Evolutionary conservation across 2,329 filamentous ascomycete genomes (phyloP).

Genomic region (Bipolaris gigantea): DNA sequence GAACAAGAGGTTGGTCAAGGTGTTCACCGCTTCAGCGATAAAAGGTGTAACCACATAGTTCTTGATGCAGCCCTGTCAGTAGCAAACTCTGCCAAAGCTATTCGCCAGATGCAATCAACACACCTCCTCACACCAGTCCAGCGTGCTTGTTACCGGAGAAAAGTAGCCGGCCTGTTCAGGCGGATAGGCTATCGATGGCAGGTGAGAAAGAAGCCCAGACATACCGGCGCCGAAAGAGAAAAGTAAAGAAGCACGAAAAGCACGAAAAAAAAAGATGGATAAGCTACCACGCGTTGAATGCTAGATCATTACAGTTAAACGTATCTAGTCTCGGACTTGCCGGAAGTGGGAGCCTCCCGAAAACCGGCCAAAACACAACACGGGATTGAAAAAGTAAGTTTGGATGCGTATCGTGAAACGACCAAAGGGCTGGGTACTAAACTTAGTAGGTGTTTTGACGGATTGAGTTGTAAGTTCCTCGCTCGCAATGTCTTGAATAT

Average conservation of each 20-base stretch:
- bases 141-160: conserved; percentile 69
- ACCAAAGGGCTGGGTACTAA: too few species aligned
- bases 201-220: conserved; percentile 41
- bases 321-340: too few species aligned
- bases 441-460: too few species aligned
- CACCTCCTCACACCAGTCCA: conserved; percentile 83
- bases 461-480: too few species aligned
- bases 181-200: conserved; percentile 53
- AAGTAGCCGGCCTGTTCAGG: conserved; percentile 63
- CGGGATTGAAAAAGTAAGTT: too few species aligned
- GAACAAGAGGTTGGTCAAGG: conserved; percentile 80
- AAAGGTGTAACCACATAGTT: conserved; percentile 77
- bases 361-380: neutral
- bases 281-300: neutral
- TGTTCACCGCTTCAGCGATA: conserved; percentile 76
- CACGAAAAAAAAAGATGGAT: neutral
- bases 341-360: too few species aligned
- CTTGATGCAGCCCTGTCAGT: conserved; percentile 45
- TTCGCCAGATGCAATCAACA: conserved; percentile 8
- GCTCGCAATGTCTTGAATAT: too few species aligned
- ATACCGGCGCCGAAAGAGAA: conserved; percentile 10
- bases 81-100: neutral
- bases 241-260: neutral
- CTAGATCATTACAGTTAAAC: too few species aligned
- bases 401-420: too few species aligned